phyloP scores from a whole-genome alignment of 208 protist genomes.

The Crithidia acanthocephali region DNA sequence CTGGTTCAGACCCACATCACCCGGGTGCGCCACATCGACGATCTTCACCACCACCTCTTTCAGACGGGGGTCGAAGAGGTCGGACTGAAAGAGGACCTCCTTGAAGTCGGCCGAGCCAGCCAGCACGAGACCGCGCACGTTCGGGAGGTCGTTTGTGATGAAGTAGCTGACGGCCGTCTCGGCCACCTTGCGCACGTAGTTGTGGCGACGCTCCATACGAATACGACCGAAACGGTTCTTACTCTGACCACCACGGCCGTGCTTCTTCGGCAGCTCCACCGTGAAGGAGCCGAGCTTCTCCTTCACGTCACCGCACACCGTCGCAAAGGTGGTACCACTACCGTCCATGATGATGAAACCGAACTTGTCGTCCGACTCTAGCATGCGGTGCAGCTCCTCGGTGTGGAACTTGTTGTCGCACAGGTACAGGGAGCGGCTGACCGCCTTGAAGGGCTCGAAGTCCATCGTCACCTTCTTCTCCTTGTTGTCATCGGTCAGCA shows the following conservation, averaged over 20 bases:
- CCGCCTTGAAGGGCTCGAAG: constrained; percentile 99
- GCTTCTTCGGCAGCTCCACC: constrained; percentile 99
- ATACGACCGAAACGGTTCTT: constrained; percentile 99
- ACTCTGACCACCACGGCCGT: constrained; percentile 99
- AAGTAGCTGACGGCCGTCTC: constrained; percentile 98
- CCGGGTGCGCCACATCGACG: constrained; percentile 99
- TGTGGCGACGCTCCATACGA: constrained; percentile 99
- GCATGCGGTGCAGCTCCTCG: constrained; percentile 97
- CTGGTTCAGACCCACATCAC: constrained; percentile 99
- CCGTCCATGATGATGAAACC: constrained; percentile 99
- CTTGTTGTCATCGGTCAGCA: constrained; percentile 99
- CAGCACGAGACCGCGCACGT: constrained; percentile 99
- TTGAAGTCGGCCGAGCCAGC: constrained; percentile 99
- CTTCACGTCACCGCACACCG: constrained; percentile 97
- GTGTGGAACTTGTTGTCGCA: constrained; percentile 99
- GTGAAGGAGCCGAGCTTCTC: constrained; percentile 98
- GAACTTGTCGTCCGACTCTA: constrained; percentile 99
- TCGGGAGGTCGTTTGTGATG: constrained; percentile 98
- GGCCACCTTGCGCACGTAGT: constrained; percentile 99
- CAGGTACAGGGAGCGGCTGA: constrained; percentile 99
- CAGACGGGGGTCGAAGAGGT: constrained; percentile 98
- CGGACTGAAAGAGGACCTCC: constrained; percentile 96
- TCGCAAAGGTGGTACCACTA: constrained; percentile 97
- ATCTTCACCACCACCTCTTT: constrained; percentile 98
- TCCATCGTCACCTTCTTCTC: constrained; percentile 99